Evolutionary conservation across 1,284 basidiomycete species (phyloP).

Genomic region (Vanrija sp.): DNA sequence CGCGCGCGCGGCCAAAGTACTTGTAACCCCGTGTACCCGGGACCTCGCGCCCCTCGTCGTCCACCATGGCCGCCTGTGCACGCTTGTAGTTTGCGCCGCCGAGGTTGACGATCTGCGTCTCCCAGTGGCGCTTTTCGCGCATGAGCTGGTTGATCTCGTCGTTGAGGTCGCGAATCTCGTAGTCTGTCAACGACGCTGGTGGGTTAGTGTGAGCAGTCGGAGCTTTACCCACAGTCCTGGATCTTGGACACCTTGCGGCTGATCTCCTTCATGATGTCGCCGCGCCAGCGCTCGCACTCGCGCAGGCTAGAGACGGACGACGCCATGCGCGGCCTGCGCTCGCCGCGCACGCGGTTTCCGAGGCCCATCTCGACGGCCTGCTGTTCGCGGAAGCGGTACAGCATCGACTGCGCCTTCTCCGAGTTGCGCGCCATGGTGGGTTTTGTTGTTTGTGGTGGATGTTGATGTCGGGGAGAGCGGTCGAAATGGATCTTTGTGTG

Average conservation of each 20-base stretch:
- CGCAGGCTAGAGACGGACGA: constrained; percentile 82
- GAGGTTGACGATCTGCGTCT: constrained; percentile 90
- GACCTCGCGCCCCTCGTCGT: constrained; percentile 91
- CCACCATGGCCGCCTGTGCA: constrained; percentile 76
- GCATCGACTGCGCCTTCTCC: constrained; percentile 96
- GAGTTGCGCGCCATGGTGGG: constrained; percentile 77
- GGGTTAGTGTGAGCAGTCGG: not conserved
- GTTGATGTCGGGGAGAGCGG: not conserved
- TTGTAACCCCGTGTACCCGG: constrained; percentile 98
- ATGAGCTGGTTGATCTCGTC: constrained; percentile 97
- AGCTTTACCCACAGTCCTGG: constrained; percentile 71
- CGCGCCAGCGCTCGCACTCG: constrained; percentile 93
- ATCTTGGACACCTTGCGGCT: constrained; percentile 96
- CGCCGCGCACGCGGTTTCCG: constrained; percentile 61
- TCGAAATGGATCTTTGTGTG: not conserved
- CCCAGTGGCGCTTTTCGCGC: constrained; percentile 95
- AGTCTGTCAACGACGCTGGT: constrained; percentile 84
- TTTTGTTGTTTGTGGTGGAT: not conserved
- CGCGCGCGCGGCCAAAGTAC: constrained; percentile 98
- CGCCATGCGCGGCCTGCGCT: constrained; percentile 83
- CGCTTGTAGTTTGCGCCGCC: constrained; percentile 95
- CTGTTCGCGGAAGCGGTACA: constrained; percentile 96
- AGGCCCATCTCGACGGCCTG: constrained; percentile 93
- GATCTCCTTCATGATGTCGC: constrained; percentile 90
- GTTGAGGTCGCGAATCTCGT: constrained; percentile 92